Evolutionary conservation across 768 basidiomycete genomes (phyloP).

Genomic region (Leccinum longicurvipes): DNA sequence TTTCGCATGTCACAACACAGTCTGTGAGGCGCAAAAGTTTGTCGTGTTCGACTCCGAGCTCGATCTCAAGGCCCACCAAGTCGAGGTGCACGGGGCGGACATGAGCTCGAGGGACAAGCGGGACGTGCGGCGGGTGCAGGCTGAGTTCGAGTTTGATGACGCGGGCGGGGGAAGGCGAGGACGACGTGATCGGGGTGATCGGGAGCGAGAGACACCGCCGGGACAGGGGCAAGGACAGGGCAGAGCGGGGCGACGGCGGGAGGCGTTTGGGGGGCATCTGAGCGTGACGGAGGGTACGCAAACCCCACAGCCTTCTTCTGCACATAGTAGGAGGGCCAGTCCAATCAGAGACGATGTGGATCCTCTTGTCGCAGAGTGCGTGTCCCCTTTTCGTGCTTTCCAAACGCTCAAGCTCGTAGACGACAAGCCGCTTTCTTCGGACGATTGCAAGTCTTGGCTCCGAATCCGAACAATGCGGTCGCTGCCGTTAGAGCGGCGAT

Average conservation of each 20-base stretch:
- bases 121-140: conserved; percentile 65
- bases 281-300: conserved; percentile 37
- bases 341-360: conserved; percentile 46
- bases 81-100: conserved; percentile 75
- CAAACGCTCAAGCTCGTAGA: conserved; percentile 35
- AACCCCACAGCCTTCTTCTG: conserved; percentile 9
- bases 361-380: conserved; percentile 54
- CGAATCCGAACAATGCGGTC: conserved; percentile 55
- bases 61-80: conserved; percentile 89
- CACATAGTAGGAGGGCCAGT: conserved; percentile 28
- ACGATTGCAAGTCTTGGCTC: conserved; percentile 57
- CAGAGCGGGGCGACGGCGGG: conserved; percentile 47
- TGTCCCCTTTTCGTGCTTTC: not conserved
- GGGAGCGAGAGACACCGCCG: conserved; percentile 41
- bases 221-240: conserved; percentile 10
- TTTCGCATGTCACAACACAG: conserved; percentile 67
- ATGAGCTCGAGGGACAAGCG: conserved; percentile 69
- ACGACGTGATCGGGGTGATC: conserved; percentile 46
- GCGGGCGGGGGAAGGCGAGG: conserved; percentile 42
- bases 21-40: conserved; percentile 85
- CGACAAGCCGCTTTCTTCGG: conserved; percentile 62
- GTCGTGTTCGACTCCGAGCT: conserved; percentile 87
- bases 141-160: conserved; percentile 66
- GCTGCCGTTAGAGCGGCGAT: conserved; percentile 71
- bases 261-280: conserved; percentile 59